phyloP scores from a whole-genome alignment of 106 monocot species.

The Dactylorhiza incarnata region DNA sequence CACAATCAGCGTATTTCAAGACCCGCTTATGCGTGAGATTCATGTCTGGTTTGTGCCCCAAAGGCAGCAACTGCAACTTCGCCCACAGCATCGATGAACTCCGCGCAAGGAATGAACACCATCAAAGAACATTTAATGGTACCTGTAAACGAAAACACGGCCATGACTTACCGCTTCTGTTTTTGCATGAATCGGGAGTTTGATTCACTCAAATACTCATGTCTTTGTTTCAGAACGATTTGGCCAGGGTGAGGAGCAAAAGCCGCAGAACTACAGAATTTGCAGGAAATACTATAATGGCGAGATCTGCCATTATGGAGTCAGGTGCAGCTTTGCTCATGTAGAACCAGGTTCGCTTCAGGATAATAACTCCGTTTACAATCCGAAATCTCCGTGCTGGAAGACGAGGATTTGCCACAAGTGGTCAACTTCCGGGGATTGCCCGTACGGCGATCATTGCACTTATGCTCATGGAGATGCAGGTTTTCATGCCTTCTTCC shows the following conservation, averaged over 20 bases:
- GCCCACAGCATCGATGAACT: conserved; percentile 14
- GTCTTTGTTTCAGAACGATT: background rate
- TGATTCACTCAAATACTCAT: background rate
- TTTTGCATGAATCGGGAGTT: background rate
- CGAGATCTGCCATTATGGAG: conserved; percentile 30
- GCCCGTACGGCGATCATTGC: conserved; percentile 24
- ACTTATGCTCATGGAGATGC: conserved; percentile 23
- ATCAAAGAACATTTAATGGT: background rate
- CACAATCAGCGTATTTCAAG: conserved; percentile 11
- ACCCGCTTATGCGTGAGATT: conserved; percentile 12
- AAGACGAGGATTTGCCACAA: conserved; percentile 31
- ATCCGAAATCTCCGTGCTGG: conserved; percentile 7
- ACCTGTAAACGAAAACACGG: background rate
- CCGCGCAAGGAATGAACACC: background rate
- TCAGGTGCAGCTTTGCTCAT: conserved; percentile 28
- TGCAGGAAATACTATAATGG: conserved; percentile 26
- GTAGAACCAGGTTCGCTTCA: conserved; percentile 13
- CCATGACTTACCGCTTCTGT: background rate
- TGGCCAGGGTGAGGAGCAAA: background rate
- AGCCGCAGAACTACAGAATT: conserved; percentile 16
- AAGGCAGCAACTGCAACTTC: conserved; percentile 14
- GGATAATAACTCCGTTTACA: background rate
- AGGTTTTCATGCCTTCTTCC: conserved; percentile 13
- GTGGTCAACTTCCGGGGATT: conserved; percentile 21
- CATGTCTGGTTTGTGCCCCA: conserved; percentile 14